A percentile compares a stretch with the other conserved stretches of the same genome.
Conservation (phyloP, 2,329 filamentous ascomycete species). For the Clonostachys sp. region DNA sequence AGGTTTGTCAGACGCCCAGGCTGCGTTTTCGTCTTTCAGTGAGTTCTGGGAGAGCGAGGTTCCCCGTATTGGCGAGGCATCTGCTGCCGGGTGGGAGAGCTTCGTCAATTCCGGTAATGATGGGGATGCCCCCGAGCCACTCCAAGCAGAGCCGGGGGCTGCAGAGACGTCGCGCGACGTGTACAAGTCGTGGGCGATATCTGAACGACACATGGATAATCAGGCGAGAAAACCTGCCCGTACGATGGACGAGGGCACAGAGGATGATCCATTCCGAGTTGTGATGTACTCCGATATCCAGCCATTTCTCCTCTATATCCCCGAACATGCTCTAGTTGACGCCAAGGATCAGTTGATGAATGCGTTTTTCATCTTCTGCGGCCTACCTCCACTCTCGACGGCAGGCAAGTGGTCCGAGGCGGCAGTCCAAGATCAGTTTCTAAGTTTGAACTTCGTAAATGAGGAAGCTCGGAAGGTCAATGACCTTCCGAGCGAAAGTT, state of each 20-base stretch:
- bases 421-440: conserved; percentile 21
- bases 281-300: conserved; percentile 76
- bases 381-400: conserved; percentile 47
- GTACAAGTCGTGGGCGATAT: conserved; percentile 44
- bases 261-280: conserved; percentile 79
- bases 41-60: conserved; percentile 87
- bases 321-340: conserved; percentile 20
- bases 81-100: conserved; percentile 66
- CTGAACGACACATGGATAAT: conserved; percentile 47
- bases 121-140: conserved; percentile 33
- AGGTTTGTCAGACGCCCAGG: conserved; percentile 13
- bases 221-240: conserved; percentile 61
- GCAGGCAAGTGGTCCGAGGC: conserved; percentile 17
- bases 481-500: no score
- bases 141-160: conserved; percentile 4
- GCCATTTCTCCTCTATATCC: conserved; percentile 52
- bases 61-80: conserved; percentile 69
- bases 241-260: conserved; percentile 67
- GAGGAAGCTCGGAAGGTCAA: no score
- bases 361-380: conserved; percentile 66
- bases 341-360: conserved; percentile 52
- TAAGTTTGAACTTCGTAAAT: conserved; percentile 3
- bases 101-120: conserved; percentile 31
- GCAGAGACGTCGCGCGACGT: conserved; percentile 28
- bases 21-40: conserved; percentile 43